Percentiles rank a stretch among this genome's conserved stretches.
Conservation (phyloP, 305 asterid species). For the Fraxinus xanthoxyloides region DNA sequence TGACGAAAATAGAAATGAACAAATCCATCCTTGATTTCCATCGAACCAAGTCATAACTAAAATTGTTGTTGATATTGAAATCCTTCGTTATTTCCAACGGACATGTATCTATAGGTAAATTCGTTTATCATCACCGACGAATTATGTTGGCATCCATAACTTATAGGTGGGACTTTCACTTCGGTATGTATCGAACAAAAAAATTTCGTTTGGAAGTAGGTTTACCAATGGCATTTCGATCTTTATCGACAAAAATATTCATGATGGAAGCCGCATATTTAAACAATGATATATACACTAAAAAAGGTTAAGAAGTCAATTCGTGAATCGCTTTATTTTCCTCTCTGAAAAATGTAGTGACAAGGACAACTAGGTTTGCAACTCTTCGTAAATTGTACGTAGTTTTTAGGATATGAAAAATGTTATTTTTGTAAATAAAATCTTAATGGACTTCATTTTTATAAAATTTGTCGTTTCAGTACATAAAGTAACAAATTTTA, state of each 20-base stretch:
- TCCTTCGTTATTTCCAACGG: too few relatives aligned
- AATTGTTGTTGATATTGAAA: too few relatives aligned
- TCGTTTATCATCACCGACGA: too few relatives aligned
- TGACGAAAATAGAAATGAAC: background rate
- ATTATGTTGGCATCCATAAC: too few relatives aligned
- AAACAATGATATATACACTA: background rate
- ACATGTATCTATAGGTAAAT: too few relatives aligned
- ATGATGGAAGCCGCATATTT: background rate
- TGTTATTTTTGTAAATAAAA: background rate
- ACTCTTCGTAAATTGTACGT: background rate
- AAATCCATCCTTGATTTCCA: background rate
- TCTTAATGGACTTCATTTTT: background rate
- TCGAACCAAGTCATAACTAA: background rate
- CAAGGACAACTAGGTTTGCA: background rate
- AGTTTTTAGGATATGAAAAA: background rate
- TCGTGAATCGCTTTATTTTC: background rate
- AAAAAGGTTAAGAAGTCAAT: background rate
- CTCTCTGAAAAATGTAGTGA: background rate
- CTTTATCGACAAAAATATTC: background rate
- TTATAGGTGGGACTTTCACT: too few relatives aligned
- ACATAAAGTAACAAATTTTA: background rate
- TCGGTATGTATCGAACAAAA: background rate
- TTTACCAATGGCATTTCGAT: background rate
- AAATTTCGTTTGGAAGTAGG: background rate
- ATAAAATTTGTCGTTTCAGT: background rate